phyloP scores from a whole-genome alignment of 345 rosid genomes.

The Heritiera littoralis region DNA sequence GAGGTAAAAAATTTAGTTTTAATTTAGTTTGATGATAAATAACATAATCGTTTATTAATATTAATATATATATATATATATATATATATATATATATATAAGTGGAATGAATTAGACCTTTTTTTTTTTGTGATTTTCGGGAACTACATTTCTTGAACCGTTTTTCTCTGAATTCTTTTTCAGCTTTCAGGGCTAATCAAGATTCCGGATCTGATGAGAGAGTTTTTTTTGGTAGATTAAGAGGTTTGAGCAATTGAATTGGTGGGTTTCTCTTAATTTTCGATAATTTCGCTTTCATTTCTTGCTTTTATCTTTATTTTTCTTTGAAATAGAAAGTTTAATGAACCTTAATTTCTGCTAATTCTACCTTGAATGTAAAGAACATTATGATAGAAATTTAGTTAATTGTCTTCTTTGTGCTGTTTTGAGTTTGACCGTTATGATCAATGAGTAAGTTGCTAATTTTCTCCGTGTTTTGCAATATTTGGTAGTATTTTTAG shows the following conservation, averaged over 20 bases:
- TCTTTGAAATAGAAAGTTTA: not conserved
- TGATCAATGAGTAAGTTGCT: constrained; percentile 16
- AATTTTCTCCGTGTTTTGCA: not conserved
- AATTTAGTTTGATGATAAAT: not conserved
- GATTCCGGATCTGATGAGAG: constrained; percentile 12
- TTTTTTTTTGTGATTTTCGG: not conserved
- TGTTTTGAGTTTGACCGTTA: constrained; percentile 7
- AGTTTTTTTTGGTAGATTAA: not conserved
- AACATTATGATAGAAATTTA: not conserved
- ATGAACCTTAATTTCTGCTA: not conserved
- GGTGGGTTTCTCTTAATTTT: constrained; percentile 9
- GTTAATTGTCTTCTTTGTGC: not conserved
- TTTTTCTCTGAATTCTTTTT: not conserved
- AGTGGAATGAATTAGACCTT: not conserved
- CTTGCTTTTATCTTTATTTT: not conserved
- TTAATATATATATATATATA: no score
- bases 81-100: no score
- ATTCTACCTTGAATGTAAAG: not conserved
- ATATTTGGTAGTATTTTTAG: constrained; percentile 4
- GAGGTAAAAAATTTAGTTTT: no score
- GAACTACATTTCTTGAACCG: constrained; percentile 3
- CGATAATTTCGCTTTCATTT: constrained; percentile 6
- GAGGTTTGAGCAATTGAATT: not conserved
- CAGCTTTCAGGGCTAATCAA: constrained; percentile 6
- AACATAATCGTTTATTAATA: no score